Evolutionary conservation across 2,329 filamentous ascomycete species (phyloP).

Genomic region (Chaetomium olivaceum): DNA sequence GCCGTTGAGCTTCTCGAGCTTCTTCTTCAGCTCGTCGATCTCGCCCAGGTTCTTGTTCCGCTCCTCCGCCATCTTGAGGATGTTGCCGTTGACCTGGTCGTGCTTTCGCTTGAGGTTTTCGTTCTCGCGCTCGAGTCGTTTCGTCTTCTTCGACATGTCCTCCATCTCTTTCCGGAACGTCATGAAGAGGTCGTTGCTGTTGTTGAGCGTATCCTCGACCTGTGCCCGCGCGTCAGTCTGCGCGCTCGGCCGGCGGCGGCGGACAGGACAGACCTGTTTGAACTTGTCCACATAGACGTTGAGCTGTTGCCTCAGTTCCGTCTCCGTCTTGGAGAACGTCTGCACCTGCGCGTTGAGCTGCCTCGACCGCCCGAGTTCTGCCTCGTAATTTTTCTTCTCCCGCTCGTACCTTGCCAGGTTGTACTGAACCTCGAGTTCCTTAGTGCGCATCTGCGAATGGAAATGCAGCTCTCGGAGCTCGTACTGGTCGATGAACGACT

Average conservation of each 20-base stretch:
- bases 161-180: constrained; percentile 99
- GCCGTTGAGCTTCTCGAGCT: constrained; percentile 87
- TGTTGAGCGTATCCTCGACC: constrained; percentile 98
- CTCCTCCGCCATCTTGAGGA: constrained; percentile 96
- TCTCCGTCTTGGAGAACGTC: constrained; percentile 94
- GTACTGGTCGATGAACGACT: constrained; percentile 94
- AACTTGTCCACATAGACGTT: constrained; percentile 99
- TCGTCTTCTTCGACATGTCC: constrained; percentile 99
- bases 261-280: constrained; percentile 76
- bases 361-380: constrained; percentile 75
- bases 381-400: constrained; percentile 84
- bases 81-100: constrained; percentile 89
- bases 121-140: constrained; percentile 95
- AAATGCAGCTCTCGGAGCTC: constrained; percentile 94
- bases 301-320: constrained; percentile 88
- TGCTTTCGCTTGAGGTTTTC: constrained; percentile 88
- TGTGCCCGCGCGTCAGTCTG: constrained; percentile 42
- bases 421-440: constrained; percentile 93
- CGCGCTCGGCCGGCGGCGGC: constrained; percentile 33
- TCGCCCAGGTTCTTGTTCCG: constrained; percentile 74
- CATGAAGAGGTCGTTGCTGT: constrained; percentile 94
- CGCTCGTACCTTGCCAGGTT: constrained; percentile 86
- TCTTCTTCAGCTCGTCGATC: constrained; percentile 76
- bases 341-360: constrained; percentile 89
- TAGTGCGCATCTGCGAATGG: constrained; percentile 85